Conservation (phyloP, 352 stramenopile species). For the Aphanomyces invadans region DNA sequence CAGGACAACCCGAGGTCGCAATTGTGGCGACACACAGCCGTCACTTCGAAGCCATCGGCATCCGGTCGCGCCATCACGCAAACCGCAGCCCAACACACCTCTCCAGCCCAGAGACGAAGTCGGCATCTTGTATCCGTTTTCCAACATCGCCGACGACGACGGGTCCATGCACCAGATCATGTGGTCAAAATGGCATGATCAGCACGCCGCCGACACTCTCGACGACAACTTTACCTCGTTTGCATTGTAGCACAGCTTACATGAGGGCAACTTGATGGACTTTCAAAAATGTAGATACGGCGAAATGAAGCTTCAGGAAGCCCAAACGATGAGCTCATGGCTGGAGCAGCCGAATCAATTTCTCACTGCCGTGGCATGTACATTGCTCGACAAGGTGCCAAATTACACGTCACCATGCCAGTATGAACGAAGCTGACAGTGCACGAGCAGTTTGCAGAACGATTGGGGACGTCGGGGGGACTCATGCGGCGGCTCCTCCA, state of each 20-base stretch:
- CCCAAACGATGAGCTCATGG: slow-evolving; percentile 62
- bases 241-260: slow-evolving; percentile 9
- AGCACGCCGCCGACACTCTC: not conserved
- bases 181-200: slow-evolving; percentile 13
- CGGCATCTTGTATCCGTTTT: slow-evolving; percentile 16
- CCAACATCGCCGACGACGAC: slow-evolving; percentile 18
- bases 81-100: not conserved
- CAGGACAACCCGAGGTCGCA: not conserved
- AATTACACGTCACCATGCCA: not conserved
- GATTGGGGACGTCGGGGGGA: slow-evolving; percentile 2
- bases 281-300: not conserved
- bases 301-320: slow-evolving; percentile 73
- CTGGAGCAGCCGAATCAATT: slow-evolving; percentile 69
- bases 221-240: slow-evolving; percentile 16
- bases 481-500: slow-evolving; percentile 10
- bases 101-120: slow-evolving; percentile 9
- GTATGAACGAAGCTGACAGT: not conserved
- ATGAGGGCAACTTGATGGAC: too few relatives aligned
- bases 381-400: slow-evolving; percentile 46
- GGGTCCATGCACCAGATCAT: slow-evolving; percentile 12
- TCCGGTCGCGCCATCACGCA: not conserved
- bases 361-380: slow-evolving; percentile 57
- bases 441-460: slow-evolving; percentile 20
- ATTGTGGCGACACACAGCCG: not conserved
- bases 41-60: not conserved